Percentiles rank a stretch among this genome's conserved stretches.
phyloP scores from a whole-genome alignment of 129 eudicot species.

The Apium graveolens region DNA sequence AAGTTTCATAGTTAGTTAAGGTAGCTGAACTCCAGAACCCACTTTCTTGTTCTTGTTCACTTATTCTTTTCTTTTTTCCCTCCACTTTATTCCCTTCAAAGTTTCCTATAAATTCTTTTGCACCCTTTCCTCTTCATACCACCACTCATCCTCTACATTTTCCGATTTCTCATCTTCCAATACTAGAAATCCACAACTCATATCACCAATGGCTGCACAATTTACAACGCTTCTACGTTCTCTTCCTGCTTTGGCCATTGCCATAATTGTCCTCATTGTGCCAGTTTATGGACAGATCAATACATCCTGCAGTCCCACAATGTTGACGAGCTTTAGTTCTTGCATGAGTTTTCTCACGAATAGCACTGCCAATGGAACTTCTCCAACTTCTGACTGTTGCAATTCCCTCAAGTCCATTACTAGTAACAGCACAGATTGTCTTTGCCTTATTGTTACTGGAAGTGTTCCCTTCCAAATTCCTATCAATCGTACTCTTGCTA shows the following conservation, averaged over 20 bases:
- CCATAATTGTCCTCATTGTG: constrained; percentile 17
- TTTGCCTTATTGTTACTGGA: constrained; percentile 64
- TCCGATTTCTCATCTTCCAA: not conserved
- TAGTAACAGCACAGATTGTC: constrained; percentile 53
- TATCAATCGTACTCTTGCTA: constrained; percentile 53
- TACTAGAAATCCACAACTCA: not conserved
- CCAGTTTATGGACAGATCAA: constrained; percentile 41
- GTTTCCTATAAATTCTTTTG: constrained; percentile 26
- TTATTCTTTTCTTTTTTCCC: not conserved
- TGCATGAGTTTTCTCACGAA: constrained; percentile 56
- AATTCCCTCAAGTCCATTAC: constrained; percentile 46
- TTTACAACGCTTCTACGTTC: constrained; percentile 20
- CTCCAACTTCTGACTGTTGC: constrained; percentile 71
- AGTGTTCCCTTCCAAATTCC: constrained; percentile 70
- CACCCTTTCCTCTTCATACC: constrained; percentile 12
- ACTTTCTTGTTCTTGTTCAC: not conserved
- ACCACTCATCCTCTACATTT: constrained; percentile 18
- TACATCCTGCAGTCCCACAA: constrained; percentile 55
- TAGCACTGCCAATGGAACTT: constrained; percentile 27
- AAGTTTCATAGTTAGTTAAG: constrained; percentile 33
- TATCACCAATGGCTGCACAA: not conserved
- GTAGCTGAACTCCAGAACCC: constrained; percentile 59
- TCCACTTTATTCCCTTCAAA: constrained; percentile 14
- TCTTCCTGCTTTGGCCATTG: constrained; percentile 21
- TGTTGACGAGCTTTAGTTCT: constrained; percentile 59